Percentiles rank a stretch among this genome's conserved stretches.
Evolutionary conservation across 2,329 filamentous ascomycete genomes (phyloP).

Genomic region (Aspergillus floridensis): DNA sequence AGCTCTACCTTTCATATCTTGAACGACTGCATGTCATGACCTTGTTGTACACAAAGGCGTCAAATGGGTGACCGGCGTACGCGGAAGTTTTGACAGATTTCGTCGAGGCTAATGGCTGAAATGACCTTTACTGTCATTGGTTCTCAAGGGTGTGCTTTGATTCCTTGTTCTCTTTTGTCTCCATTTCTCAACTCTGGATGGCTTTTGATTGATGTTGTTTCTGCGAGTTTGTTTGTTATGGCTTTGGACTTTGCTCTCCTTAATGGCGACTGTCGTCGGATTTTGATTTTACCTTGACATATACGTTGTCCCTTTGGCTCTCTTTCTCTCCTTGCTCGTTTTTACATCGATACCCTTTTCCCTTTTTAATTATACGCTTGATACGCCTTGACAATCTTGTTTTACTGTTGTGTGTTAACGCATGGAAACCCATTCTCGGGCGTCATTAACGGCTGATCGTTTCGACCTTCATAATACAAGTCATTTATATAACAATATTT

Average conservation of each 20-base stretch:
- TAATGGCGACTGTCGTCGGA: not conserved
- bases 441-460: not conserved
- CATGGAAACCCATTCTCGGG: not conserved
- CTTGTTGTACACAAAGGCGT: slow-evolving; percentile 28
- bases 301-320: slow-evolving; percentile 12
- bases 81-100: slow-evolving; percentile 23
- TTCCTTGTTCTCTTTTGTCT: slow-evolving; percentile 1
- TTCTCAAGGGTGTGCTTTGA: slow-evolving; percentile 3
- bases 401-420: not conserved
- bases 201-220: not conserved
- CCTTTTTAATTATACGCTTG: slow-evolving; percentile 17
- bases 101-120: slow-evolving; percentile 24
- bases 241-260: slow-evolving; percentile 10
- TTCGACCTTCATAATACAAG: not conserved
- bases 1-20: slow-evolving; percentile 8
- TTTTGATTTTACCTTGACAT: slow-evolving; percentile 3
- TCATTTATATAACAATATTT: not conserved
- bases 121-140: slow-evolving; percentile 10
- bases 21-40: slow-evolving; percentile 21
- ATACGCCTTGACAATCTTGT: not conserved
- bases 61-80: slow-evolving; percentile 47
- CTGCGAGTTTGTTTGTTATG: slow-evolving; percentile 2
- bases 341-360: slow-evolving; percentile 36
- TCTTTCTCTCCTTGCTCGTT: slow-evolving; percentile 16
- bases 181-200: slow-evolving; percentile 2